Base-by-base conservation (phyloP, 2,329 filamentous ascomycete genomes). In the Fusarium humuli region DNA sequence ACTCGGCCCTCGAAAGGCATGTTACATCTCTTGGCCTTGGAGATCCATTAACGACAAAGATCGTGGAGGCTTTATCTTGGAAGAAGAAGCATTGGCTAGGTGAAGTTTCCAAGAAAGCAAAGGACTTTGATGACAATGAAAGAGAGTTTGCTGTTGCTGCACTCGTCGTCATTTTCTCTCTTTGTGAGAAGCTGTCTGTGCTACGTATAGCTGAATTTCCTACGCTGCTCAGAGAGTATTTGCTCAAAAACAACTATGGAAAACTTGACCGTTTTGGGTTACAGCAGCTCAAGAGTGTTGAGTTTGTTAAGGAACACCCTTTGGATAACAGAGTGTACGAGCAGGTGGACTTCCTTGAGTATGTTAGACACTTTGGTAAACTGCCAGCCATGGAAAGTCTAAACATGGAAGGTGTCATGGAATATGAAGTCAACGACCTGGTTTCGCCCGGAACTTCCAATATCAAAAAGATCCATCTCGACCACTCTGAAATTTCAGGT, bases 161-260 rank as follows among this genome's bases (percentile, higher is more conserved):
- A 2, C 9, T 50, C 6, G n/a, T 49, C 3, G n/a, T 71, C 3
- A 16, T 72, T 1, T 42, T 72, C 2, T 69, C 41, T 8, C 52
- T 69, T 8, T 71, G 49, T 30, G 45, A 69, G 3, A 42, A 30
- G 4, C 5, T 71, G 1, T 22, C 22, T 8, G 50, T 23, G 11
- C 13, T 69, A 7, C 42, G 42, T 14, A 22, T 69, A 23, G 37
- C 37, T 11, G 20, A 40, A 14, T 49, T 63, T 9, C 47, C 34
- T 14, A 5, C 42, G 6, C 32, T 34, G 2, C 2, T 59, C 3
- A 6, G 48, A 13, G 46, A 64, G 11, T 64, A 57, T 27, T 10
- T 71, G 2, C 53, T 64, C 7, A 59, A 40, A n/a, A 40, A 60
- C 13, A 69, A 72, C 18, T 54, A 67, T 44, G 29, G 46, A 14